Evolutionary conservation across 108 stramenopile species (phyloP).

Genomic region (Fistulifera pelliculosa): DNA sequence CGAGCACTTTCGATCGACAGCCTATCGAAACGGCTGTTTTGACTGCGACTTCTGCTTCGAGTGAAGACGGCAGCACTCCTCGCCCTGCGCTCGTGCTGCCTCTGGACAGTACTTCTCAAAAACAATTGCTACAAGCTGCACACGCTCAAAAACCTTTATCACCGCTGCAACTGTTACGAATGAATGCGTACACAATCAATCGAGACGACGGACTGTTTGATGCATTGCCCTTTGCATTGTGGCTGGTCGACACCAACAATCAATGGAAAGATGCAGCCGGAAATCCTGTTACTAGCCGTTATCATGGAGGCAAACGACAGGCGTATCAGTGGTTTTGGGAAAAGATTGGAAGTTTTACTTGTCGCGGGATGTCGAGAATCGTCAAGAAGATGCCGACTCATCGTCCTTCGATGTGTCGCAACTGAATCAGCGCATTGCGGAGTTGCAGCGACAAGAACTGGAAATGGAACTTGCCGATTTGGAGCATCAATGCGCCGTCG

Average conservation of each 20-base stretch:
- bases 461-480: slow-evolving; percentile 62
- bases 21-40: too few relatives aligned
- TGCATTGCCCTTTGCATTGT: slow-evolving; percentile 62
- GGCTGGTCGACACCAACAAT: slow-evolving; percentile 63
- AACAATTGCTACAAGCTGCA: too few relatives aligned
- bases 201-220: slow-evolving; percentile 68
- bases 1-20: too few relatives aligned
- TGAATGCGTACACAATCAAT: slow-evolving; percentile 55
- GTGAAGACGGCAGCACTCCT: too few relatives aligned
- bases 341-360: slow-evolving; percentile 42
- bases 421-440: slow-evolving; percentile 45
- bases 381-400: slow-evolving; percentile 17
- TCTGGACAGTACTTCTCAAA: too few relatives aligned
- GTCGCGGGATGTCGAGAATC: slow-evolving; percentile 25
- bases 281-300: slow-evolving; percentile 52
- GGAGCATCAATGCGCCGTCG: slow-evolving; percentile 52
- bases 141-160: too few relatives aligned
- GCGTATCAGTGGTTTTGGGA: slow-evolving; percentile 81
- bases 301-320: slow-evolving; percentile 73
- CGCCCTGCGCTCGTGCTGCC: too few relatives aligned
- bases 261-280: slow-evolving; percentile 61
- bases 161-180: slow-evolving; percentile 18
- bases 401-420: slow-evolving; percentile 17
- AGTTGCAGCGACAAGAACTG: slow-evolving; percentile 57
- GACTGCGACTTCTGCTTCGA: too few relatives aligned